These are phyloP conservation scores for Lachancea sp. DNA, from an alignment of 805 yeast genomes.

Conservation along the genomic window DNA sequence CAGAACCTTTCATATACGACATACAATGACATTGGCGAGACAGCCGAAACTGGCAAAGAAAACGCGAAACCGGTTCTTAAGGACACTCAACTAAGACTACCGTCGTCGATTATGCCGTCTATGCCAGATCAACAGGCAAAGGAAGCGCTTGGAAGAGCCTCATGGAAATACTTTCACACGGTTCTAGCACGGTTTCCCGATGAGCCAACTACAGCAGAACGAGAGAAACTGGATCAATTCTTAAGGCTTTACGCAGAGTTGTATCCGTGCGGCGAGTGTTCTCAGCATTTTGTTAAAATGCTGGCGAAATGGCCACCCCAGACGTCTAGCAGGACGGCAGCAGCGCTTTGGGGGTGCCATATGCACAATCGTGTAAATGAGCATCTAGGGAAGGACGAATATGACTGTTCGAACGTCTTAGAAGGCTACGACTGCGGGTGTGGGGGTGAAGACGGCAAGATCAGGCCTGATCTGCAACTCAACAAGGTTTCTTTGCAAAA, in stretches of 20 bases:
- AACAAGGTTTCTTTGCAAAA: conserved; percentile 38
- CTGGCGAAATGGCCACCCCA: conserved; percentile 79
- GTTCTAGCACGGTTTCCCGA: conserved; percentile 90
- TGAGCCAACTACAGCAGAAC: conserved; percentile 58
- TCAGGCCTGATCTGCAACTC: conserved; percentile 12
- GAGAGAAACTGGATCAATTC: conserved; percentile 54
- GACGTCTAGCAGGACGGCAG: conserved; percentile 61
- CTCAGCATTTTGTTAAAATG: conserved; percentile 75
- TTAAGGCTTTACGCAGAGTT: conserved; percentile 78
- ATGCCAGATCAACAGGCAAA: conserved; percentile 69
- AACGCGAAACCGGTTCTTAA: neutral
- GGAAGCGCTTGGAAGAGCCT: conserved; percentile 83
- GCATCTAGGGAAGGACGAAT: conserved; percentile 57
- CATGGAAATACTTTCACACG: conserved; percentile 91
- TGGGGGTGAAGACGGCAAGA: conserved; percentile 59
- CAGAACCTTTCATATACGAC: conserved; percentile 21
- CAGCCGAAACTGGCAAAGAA: conserved; percentile 7
- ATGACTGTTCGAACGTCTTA: conserved; percentile 78
- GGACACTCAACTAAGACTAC: neutral
- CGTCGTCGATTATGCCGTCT: conserved; percentile 79
- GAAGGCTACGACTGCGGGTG: conserved; percentile 98
- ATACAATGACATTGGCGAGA: conserved; percentile 11
- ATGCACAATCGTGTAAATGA: conserved; percentile 83
- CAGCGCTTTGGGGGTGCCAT: conserved; percentile 95
- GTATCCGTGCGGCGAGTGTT: conserved; percentile 97